Base-by-base conservation (phyloP, 1,139 yeast genomes). In the Nakaseomyces kungkrabaensis region DNA sequence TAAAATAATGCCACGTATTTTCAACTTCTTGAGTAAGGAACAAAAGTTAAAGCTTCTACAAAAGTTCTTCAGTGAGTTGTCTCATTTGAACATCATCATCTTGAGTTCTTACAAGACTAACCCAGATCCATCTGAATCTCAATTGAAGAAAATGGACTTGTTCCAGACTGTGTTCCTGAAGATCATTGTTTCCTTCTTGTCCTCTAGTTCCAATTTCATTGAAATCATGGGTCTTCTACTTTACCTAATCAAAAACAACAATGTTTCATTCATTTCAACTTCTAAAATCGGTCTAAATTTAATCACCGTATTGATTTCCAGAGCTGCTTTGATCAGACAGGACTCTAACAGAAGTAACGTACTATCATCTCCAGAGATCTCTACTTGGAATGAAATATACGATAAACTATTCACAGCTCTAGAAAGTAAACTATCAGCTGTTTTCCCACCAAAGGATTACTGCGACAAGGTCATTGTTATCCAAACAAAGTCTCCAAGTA, bases 321-420 rank as follows among this genome's bases (percentile, higher is more conserved):
- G 97, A 61, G 95, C 96, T 25, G 97, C 92, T 68, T 79, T 90
- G 59, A 85, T 89, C 61, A 85, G 85, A 65, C 97, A 95, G 63
- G 96, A 89, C 62, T 80, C 81, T 17, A 68, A 71, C 41, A 72
- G 80, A 43, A 75, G 79, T 11, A 84, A 81, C 53, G 56, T 64
- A 56, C 67, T 71, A 11, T 68, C 73, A 17, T 71, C 72, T 5
- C 75, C 73, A 50, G 79, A 75, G 50, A 62, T 72, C 17, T 65
- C 74, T 1, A 82, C 81, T 59, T 90, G 97, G 97, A 77, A 85
- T 41, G 74, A 78, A 48, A 81, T 90, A 53, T 92, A 90, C 66
- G 95, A 87, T 67, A 82, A 80, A 58, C 72, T 92, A 55, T 92
- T 92, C 70, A 79, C 85, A 29, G 74, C 84, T 4, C 72, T 90